Conservation (phyloP, 129 eudicot genomes). For the Daucus carota region DNA sequence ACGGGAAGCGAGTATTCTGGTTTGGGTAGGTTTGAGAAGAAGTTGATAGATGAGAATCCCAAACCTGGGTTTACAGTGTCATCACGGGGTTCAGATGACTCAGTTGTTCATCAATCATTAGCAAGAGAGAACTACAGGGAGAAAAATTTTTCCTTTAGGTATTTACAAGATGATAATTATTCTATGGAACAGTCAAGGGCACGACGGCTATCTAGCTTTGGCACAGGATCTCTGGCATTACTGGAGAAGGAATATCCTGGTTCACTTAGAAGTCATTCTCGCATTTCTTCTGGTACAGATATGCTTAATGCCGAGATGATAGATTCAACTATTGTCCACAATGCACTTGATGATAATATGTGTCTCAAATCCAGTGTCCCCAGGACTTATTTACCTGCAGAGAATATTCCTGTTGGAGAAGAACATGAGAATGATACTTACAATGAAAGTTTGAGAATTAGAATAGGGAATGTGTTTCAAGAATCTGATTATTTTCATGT, state of each 20-base stretch:
- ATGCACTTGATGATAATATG: not conserved
- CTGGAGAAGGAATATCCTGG: slow-evolving; percentile 14
- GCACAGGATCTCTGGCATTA: not conserved
- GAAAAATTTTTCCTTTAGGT: not conserved
- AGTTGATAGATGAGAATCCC: not conserved
- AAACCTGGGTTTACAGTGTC: slow-evolving; percentile 12
- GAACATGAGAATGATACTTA: slow-evolving; percentile 8
- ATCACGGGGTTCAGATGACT: slow-evolving; percentile 14
- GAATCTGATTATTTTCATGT: slow-evolving; percentile 3
- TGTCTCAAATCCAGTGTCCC: not conserved
- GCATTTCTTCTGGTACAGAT: slow-evolving; percentile 9
- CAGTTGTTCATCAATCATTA: not conserved
- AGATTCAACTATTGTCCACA: slow-evolving; percentile 10
- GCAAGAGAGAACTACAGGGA: slow-evolving; percentile 7
- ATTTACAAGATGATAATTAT: not conserved
- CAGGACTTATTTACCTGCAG: slow-evolving; percentile 7
- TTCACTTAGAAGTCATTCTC: not conserved
- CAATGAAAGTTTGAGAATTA: not conserved
- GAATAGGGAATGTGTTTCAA: not conserved
- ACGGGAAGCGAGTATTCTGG: not conserved
- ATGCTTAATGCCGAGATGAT: slow-evolving; percentile 4
- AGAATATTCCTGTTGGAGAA: slow-evolving; percentile 7
- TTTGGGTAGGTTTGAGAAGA: slow-evolving; percentile 3
- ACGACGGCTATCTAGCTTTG: slow-evolving; percentile 11
- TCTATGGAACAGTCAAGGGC: not conserved